A percentile compares a stretch with the other conserved stretches of the same genome.
phyloP scores from a whole-genome alignment of 331 rosid species.

The Arachis monticola region DNA sequence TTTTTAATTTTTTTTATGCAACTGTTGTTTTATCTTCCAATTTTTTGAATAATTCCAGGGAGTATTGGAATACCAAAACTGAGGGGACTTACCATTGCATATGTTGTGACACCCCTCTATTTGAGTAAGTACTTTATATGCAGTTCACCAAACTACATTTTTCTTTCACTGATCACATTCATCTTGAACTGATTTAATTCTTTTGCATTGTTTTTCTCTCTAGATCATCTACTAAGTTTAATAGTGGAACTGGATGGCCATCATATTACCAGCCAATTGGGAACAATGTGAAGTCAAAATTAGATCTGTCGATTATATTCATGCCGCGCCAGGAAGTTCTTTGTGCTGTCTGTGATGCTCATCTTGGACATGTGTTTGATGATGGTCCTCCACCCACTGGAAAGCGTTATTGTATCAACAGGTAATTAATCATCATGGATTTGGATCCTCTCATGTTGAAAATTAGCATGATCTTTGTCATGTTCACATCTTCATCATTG shows the following conservation, averaged over 20 bases:
- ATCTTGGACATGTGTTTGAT: conserved; percentile 94
- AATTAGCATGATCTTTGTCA: too few relatives aligned
- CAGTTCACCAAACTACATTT: background rate
- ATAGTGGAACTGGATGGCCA: conserved; percentile 99
- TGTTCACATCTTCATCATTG: too few relatives aligned
- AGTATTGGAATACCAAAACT: conserved; percentile 88
- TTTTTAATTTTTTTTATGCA: background rate
- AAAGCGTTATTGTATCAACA: conserved; percentile 89
- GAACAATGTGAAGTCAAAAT: conserved; percentile 73
- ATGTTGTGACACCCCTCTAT: conserved; percentile 86
- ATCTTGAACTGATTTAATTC: background rate
- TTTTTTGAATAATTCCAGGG: conserved; percentile 53
- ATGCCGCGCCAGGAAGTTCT: conserved; percentile 97
- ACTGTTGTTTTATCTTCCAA: background rate
- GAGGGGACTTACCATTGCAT: conserved; percentile 80
- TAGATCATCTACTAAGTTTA: conserved; percentile 90
- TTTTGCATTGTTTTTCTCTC: background rate
- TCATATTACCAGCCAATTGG: conserved; percentile 85
- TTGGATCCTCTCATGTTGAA: too few relatives aligned
- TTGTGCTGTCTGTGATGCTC: conserved; percentile 85
- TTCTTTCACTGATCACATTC: background rate
- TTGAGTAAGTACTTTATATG: conserved; percentile 63
- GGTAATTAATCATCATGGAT: conserved; percentile 43
- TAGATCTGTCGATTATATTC: conserved; percentile 79
- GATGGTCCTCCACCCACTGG: conserved; percentile 96